Evolutionary conservation across 306 rosid species (phyloP), one percentile per base, ranked within the genome.

Genomic region (Amphicarpaea edgeworthii): DNA sequence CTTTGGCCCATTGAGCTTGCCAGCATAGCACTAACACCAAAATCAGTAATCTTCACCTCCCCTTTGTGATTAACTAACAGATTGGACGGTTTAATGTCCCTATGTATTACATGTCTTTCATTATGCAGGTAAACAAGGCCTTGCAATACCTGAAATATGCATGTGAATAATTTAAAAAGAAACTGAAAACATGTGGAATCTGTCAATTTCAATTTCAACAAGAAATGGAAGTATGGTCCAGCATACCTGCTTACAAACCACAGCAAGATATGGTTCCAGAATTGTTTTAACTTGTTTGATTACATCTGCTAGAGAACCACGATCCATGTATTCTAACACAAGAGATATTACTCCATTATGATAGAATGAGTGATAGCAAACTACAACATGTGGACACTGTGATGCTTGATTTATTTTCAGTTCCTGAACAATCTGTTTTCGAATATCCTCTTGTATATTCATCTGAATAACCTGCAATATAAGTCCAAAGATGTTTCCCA

Each of bases 211-310:
- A 34, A 69, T 40, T 62, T 74, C 72, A 77, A 24, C 57, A 30
- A 77, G 57, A 53, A 58, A 77, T 26, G 32, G 21, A 72, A 47
- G 20, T 38, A 61, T 53, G 62, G 62, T 43, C 64, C 6, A 53
- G 14, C 32, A n/a, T 51, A 96, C 99, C 99, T 96, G 97, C 79
- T 96, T 92, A 86, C 99, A 96, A 53, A 88, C 93, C 50, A 96
- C 93, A 46, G 99, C 99, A 78, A 96, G 99, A 90, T 95, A 95
- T 67, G 99, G 99, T 77, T 95, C 99, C 63, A 95, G 92, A 86
- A 95, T 92, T 43, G 99, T 95, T 77, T 90, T 92, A 65, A 95
- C 92, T 83, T 95, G 97, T 83, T 85, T 84, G 71, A 90, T 86
- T 21, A 95, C 84, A 60, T 95, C 99, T 24, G 89, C 93, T 38